phyloP scores from a whole-genome alignment of 345 rosid species.

The Schrenkiella parvula region DNA sequence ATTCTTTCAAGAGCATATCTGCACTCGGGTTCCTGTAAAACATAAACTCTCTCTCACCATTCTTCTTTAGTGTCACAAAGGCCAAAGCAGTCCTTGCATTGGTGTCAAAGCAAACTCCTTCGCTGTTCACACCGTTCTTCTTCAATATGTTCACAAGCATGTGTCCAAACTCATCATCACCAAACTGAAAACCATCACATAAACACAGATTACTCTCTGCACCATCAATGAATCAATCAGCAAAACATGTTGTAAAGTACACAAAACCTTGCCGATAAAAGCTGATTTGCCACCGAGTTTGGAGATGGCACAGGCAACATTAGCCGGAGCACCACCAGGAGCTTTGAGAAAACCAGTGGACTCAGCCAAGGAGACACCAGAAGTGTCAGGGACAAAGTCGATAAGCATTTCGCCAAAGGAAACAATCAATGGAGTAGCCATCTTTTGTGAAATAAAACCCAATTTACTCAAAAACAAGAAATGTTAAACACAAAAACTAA shows the following conservation, averaged over 20 bases:
- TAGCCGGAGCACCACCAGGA: conserved; percentile 78
- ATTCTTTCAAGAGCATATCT: conserved; percentile 62
- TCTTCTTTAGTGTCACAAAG: conserved; percentile 52
- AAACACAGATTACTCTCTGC: not conserved
- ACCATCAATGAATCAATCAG: not conserved
- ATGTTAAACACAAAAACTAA: not conserved
- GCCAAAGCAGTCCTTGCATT: conserved; percentile 67
- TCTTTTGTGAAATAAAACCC: not conserved
- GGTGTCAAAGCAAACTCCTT: conserved; percentile 53
- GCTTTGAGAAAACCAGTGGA: conserved; percentile 63
- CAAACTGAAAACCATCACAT: conserved; percentile 36
- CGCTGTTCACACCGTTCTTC: conserved; percentile 49
- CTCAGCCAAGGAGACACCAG: conserved; percentile 69
- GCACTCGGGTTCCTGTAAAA: conserved; percentile 78
- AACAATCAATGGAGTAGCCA: conserved; percentile 38
- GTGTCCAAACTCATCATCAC: conserved; percentile 76
- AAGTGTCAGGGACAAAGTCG: conserved; percentile 65
- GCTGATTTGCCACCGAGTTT: conserved; percentile 66
- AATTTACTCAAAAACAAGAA: not conserved
- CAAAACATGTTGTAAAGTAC: not conserved
- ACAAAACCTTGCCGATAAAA: conserved; percentile 57
- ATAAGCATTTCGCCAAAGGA: conserved; percentile 78
- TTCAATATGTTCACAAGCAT: conserved; percentile 61
- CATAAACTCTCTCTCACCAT: conserved; percentile 74
- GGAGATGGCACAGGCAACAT: conserved; percentile 72